Evolutionary conservation across 495 filamentous ascomycete genomes (phyloP).

Genomic region (Hypoxylon lenormandii): DNA sequence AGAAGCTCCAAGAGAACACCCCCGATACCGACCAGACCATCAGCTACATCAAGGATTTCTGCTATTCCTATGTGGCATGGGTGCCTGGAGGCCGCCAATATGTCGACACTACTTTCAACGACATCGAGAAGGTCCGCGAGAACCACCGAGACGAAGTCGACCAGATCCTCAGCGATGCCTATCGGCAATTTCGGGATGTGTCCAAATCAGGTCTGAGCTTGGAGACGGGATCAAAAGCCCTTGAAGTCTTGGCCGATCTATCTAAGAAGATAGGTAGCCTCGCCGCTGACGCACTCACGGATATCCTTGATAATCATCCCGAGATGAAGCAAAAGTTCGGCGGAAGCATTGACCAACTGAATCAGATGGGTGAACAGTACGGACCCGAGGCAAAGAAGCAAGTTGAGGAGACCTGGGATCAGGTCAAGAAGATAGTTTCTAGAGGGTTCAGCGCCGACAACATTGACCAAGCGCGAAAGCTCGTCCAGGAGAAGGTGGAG

Average conservation of each 20-base stretch:
- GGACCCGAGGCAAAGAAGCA: slow-evolving; percentile 77
- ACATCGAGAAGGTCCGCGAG: slow-evolving; percentile 69
- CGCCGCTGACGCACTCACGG: slow-evolving; percentile 65
- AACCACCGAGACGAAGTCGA: slow-evolving; percentile 73
- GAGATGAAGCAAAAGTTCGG: slow-evolving; percentile 74
- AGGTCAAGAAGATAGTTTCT: slow-evolving; percentile 68
- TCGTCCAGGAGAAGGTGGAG: slow-evolving; percentile 74
- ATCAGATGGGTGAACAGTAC: slow-evolving; percentile 71
- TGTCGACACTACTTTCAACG: slow-evolving; percentile 71
- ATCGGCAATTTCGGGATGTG: slow-evolving; percentile 67
- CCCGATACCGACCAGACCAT: slow-evolving; percentile 71
- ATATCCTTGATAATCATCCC: slow-evolving; percentile 74
- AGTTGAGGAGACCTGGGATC: slow-evolving; percentile 72
- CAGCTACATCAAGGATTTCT: slow-evolving; percentile 67
- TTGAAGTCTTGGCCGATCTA: slow-evolving; percentile 67
- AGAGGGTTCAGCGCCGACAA: slow-evolving; percentile 64
- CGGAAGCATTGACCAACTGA: slow-evolving; percentile 70
- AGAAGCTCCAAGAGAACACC: slow-evolving; percentile 64
- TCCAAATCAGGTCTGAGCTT: slow-evolving; percentile 64
- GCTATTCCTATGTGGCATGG: slow-evolving; percentile 71
- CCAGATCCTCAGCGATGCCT: slow-evolving; percentile 69
- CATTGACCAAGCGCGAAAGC: slow-evolving; percentile 64
- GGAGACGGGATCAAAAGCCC: slow-evolving; percentile 63
- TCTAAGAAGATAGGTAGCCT: slow-evolving; percentile 64
- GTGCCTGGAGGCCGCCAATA: slow-evolving; percentile 73